Evolutionary conservation across 768 basidiomycete species (phyloP), one percentile per base, ranked within the genome.

Genomic region (Austroboletus eburneus): DNA sequence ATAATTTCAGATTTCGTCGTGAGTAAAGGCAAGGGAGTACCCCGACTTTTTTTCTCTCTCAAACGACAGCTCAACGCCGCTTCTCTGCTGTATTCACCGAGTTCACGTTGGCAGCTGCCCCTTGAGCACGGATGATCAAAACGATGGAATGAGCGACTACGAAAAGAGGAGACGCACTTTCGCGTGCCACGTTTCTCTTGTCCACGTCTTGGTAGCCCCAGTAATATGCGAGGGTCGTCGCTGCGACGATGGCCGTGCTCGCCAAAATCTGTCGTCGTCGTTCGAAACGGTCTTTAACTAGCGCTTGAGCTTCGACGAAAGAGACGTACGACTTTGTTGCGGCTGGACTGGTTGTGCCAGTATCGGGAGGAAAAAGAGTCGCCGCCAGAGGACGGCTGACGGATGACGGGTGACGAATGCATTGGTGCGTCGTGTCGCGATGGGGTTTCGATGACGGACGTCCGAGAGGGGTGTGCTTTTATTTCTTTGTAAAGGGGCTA

Each of bases 171-270:
- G 27, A 42, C 54, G 38, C 46, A 61, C 59, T 47, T 48, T 60
- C 67, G 45, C 64, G 53, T 27, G 48, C 51, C 9, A 27, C 41
- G 51, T 29, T 59, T 42, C 67, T 65, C 43, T 52, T 62, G 8
- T 67, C 66, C 38, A 67, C 56, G 24, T 58, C 67, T 22, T 59
- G 66, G 51, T 67, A 67, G 13, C 64, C 66, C 66, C 67, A 69
- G 24, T 67, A 67, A 49, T 67, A 69, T 29, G 63, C 65, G 33
- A 66, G 56, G 18, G 57, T 63, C 24, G 66, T 60, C 29, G 59
- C 54, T 9, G 59, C 63, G 18, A 67, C 5, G 29, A 68, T n/a
- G 22, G 54, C 56, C 1, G 57, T 57, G 8, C 58, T 54, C 18
- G 58, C 64, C 8, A 69, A 62, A 13, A 69, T 40, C 66, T 67